Base-by-base conservation (phyloP, 2,329 filamentous ascomycete genomes). In the Fusarium clavum region DNA sequence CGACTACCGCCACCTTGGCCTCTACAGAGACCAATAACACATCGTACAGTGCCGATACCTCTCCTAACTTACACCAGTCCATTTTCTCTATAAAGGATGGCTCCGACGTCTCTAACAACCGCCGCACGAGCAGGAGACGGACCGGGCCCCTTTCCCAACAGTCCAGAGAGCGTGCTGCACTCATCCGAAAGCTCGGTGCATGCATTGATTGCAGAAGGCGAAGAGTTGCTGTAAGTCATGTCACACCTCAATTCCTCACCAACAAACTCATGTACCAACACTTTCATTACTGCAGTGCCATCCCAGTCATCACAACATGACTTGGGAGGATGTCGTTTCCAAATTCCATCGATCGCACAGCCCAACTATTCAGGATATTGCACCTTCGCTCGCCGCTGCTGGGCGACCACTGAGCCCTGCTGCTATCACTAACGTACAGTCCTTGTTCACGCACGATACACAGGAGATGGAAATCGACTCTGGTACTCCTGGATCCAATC, bases 121-220 rank as follows among this genome's bases (percentile, higher is more conserved):
- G 85, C 72, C 85, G 86, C 73, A 81, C 86, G 67, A 88, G 85
- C 75, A 84, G 87, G 74, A 84, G 87, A 77, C 85, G 87, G 59
- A 89, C 87, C 67, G 87, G 87, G 44, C 87, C 87, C 66, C 80
- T 89, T 67, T 88, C 86, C 32, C 83, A 86, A 57, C 82, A 86
- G 67, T 87, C 88, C 73, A 83, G 87, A 76, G 86, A 88, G 71
- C 86, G 86, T 76, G 87, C 87, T 48, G 87, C 87, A 47, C 76
- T 89, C 61, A 89, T 89, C 66, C 80, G 87, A 72, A 89, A 88
- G 76, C 79, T 89, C 56, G 87, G 87, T 61, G 87, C 87, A 49
- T 89, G 87, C 73, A 73, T 77, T 34, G 86, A 88, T 71, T 89
- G 87, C 70, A 83, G 86, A 45, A 82, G 85, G 60, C 81, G 86